A percentile compares a stretch with the other conserved stretches of the same genome.
phyloP scores from a whole-genome alignment of 73 alveolate species.

The Paramecium sexaurelia region DNA sequence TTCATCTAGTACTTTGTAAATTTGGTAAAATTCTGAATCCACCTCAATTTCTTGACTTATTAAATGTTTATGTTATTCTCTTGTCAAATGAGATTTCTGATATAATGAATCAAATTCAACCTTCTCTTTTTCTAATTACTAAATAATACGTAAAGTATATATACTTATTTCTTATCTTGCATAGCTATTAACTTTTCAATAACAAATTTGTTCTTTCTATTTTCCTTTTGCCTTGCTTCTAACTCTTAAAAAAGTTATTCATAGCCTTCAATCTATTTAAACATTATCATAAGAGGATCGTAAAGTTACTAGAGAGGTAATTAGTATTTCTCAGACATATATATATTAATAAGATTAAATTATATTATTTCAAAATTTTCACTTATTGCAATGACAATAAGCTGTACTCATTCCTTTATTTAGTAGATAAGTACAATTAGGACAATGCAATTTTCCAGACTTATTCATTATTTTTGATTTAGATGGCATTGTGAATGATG shows the following conservation, averaged over 20 bases:
- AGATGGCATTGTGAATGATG: slow-evolving; percentile 29
- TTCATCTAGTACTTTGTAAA: neutral
- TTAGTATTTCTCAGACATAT: neutral
- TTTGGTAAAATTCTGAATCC: neutral
- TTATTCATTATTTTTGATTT: neutral
- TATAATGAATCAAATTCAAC: neutral
- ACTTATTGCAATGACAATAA: slow-evolving; percentile 33
- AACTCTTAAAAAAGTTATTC: neutral
- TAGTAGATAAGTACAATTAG: slow-evolving; percentile 8
- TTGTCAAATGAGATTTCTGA: neutral
- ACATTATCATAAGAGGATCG: neutral
- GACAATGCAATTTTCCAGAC: slow-evolving; percentile 4
- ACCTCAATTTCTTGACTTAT: slow-evolving; percentile 13
- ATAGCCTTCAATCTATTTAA: neutral
- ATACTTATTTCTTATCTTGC: slow-evolving; percentile 36
- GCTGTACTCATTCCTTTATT: slow-evolving; percentile 32
- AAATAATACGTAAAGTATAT: neutral
- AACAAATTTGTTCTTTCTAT: neutral
- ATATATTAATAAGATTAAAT: neutral
- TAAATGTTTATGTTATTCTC: neutral
- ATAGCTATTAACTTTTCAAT: slow-evolving; percentile 16
- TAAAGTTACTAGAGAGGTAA: neutral
- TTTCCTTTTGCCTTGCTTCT: neutral
- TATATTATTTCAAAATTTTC: neutral
- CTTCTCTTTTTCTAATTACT: slow-evolving; percentile 28